Evolutionary conservation across 1,284 basidiomycete species (phyloP).

Genomic region (Nidula niveotomentosa): DNA sequence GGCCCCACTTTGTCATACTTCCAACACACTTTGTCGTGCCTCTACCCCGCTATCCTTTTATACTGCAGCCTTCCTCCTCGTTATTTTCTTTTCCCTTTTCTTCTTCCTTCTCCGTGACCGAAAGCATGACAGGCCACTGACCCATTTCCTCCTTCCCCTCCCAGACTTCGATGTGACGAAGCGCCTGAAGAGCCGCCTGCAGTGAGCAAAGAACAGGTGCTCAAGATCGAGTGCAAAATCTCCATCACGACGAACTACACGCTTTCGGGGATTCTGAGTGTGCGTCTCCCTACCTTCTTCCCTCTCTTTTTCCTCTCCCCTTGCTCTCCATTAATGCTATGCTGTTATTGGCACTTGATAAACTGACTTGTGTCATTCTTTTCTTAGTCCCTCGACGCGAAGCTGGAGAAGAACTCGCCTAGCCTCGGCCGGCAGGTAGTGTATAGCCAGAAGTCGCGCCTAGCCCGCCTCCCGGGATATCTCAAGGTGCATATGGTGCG

Average conservation of each 20-base stretch:
- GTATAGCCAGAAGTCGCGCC: slow-evolving; percentile 83
- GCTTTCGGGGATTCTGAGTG: slow-evolving; percentile 84
- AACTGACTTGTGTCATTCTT: too few species aligned
- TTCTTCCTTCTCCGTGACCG: too few species aligned
- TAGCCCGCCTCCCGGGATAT: slow-evolving; percentile 85
- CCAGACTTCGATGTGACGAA: slow-evolving; percentile 78
- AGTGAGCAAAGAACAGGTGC: slow-evolving; percentile 68
- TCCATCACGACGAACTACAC: slow-evolving; percentile 86
- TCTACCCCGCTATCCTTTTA: too few species aligned
- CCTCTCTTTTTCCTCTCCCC: too few species aligned
- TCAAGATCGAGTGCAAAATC: slow-evolving; percentile 96
- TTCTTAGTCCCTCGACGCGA: slow-evolving; percentile 84
- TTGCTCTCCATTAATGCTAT: too few species aligned
- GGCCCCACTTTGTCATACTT: too few species aligned
- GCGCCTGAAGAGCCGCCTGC: slow-evolving; percentile 77
- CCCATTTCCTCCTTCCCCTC: neutral
- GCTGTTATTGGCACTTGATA: too few species aligned
- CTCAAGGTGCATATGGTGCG: slow-evolving; percentile 92
- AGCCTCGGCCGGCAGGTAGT: slow-evolving; percentile 78
- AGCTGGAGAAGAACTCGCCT: slow-evolving; percentile 85
- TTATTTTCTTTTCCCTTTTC: too few species aligned
- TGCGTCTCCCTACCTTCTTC: slow-evolving; percentile 35
- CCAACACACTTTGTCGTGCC: too few species aligned
- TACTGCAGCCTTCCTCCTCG: too few species aligned
- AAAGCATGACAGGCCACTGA: too few species aligned